Base-by-base conservation (phyloP, 2,329 filamentous ascomycete species). In the Cercospora nicotianae region DNA sequence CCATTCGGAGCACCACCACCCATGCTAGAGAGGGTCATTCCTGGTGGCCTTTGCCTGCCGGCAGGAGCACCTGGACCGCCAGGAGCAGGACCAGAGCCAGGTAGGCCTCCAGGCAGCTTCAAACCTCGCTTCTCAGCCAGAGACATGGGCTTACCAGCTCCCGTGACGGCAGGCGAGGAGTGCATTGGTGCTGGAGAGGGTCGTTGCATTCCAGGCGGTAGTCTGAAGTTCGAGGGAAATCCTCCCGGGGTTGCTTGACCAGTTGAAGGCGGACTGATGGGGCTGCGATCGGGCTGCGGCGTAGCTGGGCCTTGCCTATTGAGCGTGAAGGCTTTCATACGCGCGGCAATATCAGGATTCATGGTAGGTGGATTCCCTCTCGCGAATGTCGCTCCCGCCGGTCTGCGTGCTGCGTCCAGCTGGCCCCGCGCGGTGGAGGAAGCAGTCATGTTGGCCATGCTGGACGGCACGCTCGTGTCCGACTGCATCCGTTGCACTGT, bases 391-490 rank as follows among this genome's bases (percentile, higher is more conserved):
- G 80, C 78, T 31, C 78, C 75, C 23, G 78, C 79, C 13, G 85
- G 85, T 74, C 87, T 83, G 71, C 89, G 83, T 45, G 88, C 88
- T 60, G 88, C 87, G 79, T 90, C 93, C 75, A 97, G 82, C 67
- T 91, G 87, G 48, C 93, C 93, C 3, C 94, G 83, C 48, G 92
- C 89, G 30, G 91, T 95, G n/a, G 93, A 97, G n/a, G 89, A 93
- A 6, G 90, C 82, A 65, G 87, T 92, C 88, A 96, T 93, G 66
- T 81, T 79, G 26, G 80, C 79, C 31, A 82, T 76, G 64, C 81
- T 83, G 20, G 88, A 81, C 60, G 71, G 65, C 18, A 71, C 65
- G 26, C 63, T 61, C 36, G 60, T 71, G 55, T 73, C 70, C 53
- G 74, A 74, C 51, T 67, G 60, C 61, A 70, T 68, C 42, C 73